A percentile compares a stretch with the other conserved stretches of the same genome.
Evolutionary conservation across 495 filamentous ascomycete species (phyloP).

Genomic region (Gamarada debralockiae): DNA sequence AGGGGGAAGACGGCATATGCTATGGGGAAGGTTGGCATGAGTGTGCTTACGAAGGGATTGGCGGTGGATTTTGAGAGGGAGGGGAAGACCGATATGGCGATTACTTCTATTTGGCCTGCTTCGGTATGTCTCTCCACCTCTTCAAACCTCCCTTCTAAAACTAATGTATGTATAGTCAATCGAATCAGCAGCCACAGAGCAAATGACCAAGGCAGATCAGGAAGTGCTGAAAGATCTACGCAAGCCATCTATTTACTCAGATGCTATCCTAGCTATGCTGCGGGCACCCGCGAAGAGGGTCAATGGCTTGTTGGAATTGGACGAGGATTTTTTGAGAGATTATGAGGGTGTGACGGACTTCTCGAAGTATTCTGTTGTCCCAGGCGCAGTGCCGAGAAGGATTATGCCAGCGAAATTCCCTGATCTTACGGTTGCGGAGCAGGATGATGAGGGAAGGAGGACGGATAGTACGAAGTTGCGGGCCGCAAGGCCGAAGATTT

Average conservation of each 20-base stretch:
- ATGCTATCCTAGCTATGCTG: slow-evolving; percentile 75
- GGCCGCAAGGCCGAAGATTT: slow-evolving; percentile 14
- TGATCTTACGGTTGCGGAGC: slow-evolving; percentile 68
- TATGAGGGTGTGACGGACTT: slow-evolving; percentile 65
- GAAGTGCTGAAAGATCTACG: slow-evolving; percentile 51
- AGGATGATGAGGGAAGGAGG: slow-evolving; percentile 74
- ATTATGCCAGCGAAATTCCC: slow-evolving; percentile 79
- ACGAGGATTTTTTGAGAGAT: slow-evolving; percentile 77
- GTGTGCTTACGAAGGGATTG: slow-evolving; percentile 72
- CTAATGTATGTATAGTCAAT: slow-evolving; percentile 44
- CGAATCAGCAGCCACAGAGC: slow-evolving; percentile 67
- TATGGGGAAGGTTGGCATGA: slow-evolving; percentile 84
- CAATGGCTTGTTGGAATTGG: slow-evolving; percentile 69
- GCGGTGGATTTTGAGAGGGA: slow-evolving; percentile 79
- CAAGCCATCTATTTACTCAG: slow-evolving; percentile 72
- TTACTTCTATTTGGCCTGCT: slow-evolving; percentile 82
- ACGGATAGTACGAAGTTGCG: slow-evolving; percentile 56
- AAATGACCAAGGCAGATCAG: slow-evolving; percentile 41
- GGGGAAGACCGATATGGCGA: slow-evolving; percentile 62
- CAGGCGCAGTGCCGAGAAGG: slow-evolving; percentile 59
- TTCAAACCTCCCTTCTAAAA: neutral
- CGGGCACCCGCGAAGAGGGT: slow-evolving; percentile 53
- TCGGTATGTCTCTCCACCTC: slow-evolving; percentile 42
- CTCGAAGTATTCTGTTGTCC: slow-evolving; percentile 64
- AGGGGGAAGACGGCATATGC: slow-evolving; percentile 85